Conservation (phyloP, 192 early-diverging fungal species). For the Coemansia sp. region DNA sequence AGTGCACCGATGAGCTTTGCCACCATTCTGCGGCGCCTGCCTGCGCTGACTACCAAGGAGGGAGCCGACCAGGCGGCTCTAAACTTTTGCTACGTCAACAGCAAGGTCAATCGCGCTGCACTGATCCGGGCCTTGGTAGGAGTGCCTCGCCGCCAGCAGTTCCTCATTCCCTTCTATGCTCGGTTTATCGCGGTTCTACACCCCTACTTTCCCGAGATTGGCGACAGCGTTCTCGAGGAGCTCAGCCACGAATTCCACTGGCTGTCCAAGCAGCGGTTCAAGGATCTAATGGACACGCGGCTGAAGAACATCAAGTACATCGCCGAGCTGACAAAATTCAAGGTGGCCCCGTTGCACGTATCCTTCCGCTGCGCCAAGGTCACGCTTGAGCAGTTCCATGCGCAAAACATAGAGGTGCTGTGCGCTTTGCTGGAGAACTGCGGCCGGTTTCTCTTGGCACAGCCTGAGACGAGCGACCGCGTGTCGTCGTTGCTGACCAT, state of each 20-base stretch:
- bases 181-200: conserved; percentile 86
- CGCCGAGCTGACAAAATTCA: conserved; percentile 93
- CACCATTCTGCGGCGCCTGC: conserved; percentile 70
- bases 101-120: conserved; percentile 69
- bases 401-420: conserved; percentile 81
- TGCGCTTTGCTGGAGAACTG: conserved; percentile 84
- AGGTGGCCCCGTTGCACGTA: conserved; percentile 74
- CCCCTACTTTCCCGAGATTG: conserved; percentile 87
- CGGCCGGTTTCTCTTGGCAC: conserved; percentile 82
- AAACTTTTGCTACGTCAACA: conserved; percentile 92
- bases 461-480: conserved; percentile 70
- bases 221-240: conserved; percentile 65
- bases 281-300: conserved; percentile 39
- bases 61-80: conserved; percentile 87
- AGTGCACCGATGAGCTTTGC: conserved; percentile 57
- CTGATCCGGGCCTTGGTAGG: conserved; percentile 74
- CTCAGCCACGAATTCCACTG: conserved; percentile 55
- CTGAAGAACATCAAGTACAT: conserved; percentile 78
- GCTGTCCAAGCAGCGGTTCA: conserved; percentile 68
- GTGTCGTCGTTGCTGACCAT: conserved; percentile 76
- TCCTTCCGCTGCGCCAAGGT: conserved; percentile 85
- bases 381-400: conserved; percentile 81
- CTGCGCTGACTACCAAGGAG: conserved; percentile 75
- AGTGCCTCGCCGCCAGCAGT: conserved; percentile 79
- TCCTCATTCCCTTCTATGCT: conserved; percentile 88